Percentiles rank a stretch among this genome's conserved stretches.
phyloP scores from a whole-genome alignment of 1,284 basidiomycete species.

The Tranzscheliella williamsii region DNA sequence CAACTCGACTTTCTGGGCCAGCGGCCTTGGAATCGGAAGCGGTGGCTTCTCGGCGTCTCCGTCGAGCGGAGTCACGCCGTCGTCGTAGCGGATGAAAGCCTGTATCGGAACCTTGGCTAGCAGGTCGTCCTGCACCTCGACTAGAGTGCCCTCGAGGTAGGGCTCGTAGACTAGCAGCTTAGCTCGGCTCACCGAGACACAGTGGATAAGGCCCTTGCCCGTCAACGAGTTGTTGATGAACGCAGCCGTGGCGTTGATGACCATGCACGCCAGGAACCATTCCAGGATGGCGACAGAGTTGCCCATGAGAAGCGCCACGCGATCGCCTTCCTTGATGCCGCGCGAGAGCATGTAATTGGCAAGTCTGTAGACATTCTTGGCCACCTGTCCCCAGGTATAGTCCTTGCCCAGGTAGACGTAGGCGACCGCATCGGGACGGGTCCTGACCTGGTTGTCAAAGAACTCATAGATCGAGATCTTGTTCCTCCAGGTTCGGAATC shows the following conservation, averaged over 20 bases:
- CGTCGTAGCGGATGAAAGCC: slow-evolving; percentile 51
- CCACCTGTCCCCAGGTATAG: slow-evolving; percentile 49
- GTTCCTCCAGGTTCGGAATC: slow-evolving; percentile 28
- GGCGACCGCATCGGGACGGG: slow-evolving; percentile 35
- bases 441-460: slow-evolving; percentile 38
- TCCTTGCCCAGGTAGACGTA: slow-evolving; percentile 49
- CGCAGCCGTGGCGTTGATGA: slow-evolving; percentile 53
- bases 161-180: slow-evolving; percentile 57
- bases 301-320: slow-evolving; percentile 52
- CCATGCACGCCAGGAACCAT: slow-evolving; percentile 54
- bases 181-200: slow-evolving; percentile 52
- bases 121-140: slow-evolving; percentile 43
- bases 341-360: slow-evolving; percentile 48
- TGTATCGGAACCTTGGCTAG: slow-evolving; percentile 11
- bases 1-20: slow-evolving; percentile 29
- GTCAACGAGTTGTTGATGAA: slow-evolving; percentile 61
- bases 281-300: slow-evolving; percentile 49
- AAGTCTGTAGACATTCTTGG: slow-evolving; percentile 35
- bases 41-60: slow-evolving; percentile 33
- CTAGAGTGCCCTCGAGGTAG: slow-evolving; percentile 42
- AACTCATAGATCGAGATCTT: slow-evolving; percentile 47
- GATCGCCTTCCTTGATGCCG: slow-evolving; percentile 47
- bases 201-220: slow-evolving; percentile 55
- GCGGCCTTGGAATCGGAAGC: slow-evolving; percentile 11
- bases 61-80: slow-evolving; percentile 43